Evolutionary conservation across 495 filamentous ascomycete genomes (phyloP).

Genomic region (Trichoderma gamsii): DNA sequence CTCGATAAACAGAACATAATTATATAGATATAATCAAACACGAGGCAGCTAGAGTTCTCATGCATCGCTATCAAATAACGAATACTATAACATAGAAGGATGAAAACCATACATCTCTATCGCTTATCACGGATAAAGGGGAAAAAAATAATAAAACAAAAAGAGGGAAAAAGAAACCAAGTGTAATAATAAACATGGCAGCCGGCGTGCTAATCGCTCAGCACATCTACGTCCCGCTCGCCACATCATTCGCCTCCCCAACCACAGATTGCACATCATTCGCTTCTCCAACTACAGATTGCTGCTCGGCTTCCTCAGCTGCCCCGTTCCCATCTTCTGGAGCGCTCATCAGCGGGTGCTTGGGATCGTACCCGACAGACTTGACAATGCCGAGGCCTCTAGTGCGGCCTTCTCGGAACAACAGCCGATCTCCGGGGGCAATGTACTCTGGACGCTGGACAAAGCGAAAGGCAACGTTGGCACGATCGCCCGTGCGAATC

Average conservation of each 20-base stretch:
- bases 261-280: not conserved
- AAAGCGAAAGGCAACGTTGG: slow-evolving; percentile 87
- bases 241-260: not conserved
- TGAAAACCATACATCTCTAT: too few relatives aligned
- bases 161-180: too few relatives aligned
- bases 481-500: slow-evolving; percentile 89
- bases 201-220: not conserved
- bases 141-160: too few relatives aligned
- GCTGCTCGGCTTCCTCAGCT: not conserved
- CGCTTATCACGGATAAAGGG: too few relatives aligned
- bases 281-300: not conserved
- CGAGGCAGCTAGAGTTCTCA: not conserved
- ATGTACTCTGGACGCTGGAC: slow-evolving; percentile 95
- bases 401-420: slow-evolving; percentile 92
- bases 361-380: slow-evolving; percentile 75
- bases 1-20: not conserved
- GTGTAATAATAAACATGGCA: too few relatives aligned
- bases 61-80: not conserved
- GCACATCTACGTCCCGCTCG: not conserved
- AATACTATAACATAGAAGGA: not conserved
- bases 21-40: not conserved
- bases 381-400: slow-evolving; percentile 96
- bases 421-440: slow-evolving; percentile 75
- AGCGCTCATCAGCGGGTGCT: not conserved
- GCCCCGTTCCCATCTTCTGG: not conserved